Percentiles rank a stretch among this genome's conserved stretches.
These are phyloP conservation scores for Camelina neglecta DNA, from an alignment of 345 rosid genomes.

Conservation along the genomic window DNA sequence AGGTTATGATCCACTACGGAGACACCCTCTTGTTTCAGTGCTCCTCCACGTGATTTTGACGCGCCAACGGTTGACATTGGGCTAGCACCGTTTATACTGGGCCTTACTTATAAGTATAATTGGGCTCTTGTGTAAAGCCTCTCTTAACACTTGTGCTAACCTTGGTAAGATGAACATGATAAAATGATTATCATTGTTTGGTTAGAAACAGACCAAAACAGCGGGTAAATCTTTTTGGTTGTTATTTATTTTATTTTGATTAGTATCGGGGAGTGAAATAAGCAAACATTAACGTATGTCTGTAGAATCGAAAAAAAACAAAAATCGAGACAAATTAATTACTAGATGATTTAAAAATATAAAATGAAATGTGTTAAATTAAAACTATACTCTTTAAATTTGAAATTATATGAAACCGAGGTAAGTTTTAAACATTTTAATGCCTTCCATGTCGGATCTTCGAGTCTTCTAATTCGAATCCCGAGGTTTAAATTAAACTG, in stretches of 20 bases:
- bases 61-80: slow-evolving; percentile 21
- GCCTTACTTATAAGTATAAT: not conserved
- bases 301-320: slow-evolving; percentile 43
- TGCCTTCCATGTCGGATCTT: slow-evolving; percentile 49
- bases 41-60: slow-evolving; percentile 30
- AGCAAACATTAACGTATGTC: slow-evolving; percentile 53
- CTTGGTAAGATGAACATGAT: slow-evolving; percentile 6
- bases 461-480: slow-evolving; percentile 40
- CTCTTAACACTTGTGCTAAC: not conserved
- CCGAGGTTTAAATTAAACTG: slow-evolving; percentile 28
- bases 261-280: slow-evolving; percentile 44
- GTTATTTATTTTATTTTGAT: not conserved
- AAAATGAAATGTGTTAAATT: slow-evolving; percentile 7
- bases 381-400: not conserved
- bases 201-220: slow-evolving; percentile 45
- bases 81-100: not conserved
- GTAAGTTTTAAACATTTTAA: slow-evolving; percentile 34
- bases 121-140: not conserved
- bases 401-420: slow-evolving; percentile 31
- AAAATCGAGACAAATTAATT: slow-evolving; percentile 40
- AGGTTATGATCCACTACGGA: slow-evolving; percentile 17
- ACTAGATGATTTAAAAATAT: slow-evolving; percentile 3
- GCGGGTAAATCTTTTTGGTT: slow-evolving; percentile 17
- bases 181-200: slow-evolving; percentile 42
- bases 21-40: not conserved